Base-by-base conservation (phyloP, 2,329 filamentous ascomycete genomes). In the Colletotrichum shisoi region DNA sequence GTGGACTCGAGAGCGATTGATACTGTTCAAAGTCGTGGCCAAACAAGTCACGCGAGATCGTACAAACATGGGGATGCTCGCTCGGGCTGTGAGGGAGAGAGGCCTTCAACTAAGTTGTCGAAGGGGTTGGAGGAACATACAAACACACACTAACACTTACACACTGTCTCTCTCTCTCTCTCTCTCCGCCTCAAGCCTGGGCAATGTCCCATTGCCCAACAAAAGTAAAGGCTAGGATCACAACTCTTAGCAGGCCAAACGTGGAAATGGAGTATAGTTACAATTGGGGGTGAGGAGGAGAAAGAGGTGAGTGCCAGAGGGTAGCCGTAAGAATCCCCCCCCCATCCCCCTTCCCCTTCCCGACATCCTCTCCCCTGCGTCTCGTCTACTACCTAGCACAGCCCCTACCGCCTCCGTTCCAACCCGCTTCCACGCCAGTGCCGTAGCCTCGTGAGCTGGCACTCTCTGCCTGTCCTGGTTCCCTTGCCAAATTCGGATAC, bases 381-480 rank as follows among this genome's bases (percentile, higher is more conserved):
- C 44, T 15, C 42, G 27, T 46, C 44, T 9, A 57, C 27, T 34
- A 21, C 4, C 31, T 39, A 46, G 9, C 39, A 17, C 21, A 24
- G 13, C 57, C 15, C 21, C n/a, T n/a, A 39, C 4, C 27, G 27
- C 34, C 46, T 21, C 24, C 24, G 24, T 27, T 40, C 42, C 39
- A 24, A 31, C 31, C 24, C 31, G 31, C 44, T 44, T 49, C 52
- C 31, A 21, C 46, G 37, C 39, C 58, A 17, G 21, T 42, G 34
- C 57, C 52, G 24, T 44, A 49, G 60, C 52, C 57, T 57, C 60
- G 37, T 63, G 49, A 31, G 44, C 42, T 24, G 54, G n/a, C 11
- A 40, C 40, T 11, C 27, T 31, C 27, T 12, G 7, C 19, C 13
- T 40, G 34, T 13, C 6, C 27, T 15, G 8, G 21, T 15, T 15